These are phyloP conservation scores for Malbranchea zuffiana DNA, from an alignment of 2,329 filamentous ascomycete genomes.

Conservation along the genomic window DNA sequence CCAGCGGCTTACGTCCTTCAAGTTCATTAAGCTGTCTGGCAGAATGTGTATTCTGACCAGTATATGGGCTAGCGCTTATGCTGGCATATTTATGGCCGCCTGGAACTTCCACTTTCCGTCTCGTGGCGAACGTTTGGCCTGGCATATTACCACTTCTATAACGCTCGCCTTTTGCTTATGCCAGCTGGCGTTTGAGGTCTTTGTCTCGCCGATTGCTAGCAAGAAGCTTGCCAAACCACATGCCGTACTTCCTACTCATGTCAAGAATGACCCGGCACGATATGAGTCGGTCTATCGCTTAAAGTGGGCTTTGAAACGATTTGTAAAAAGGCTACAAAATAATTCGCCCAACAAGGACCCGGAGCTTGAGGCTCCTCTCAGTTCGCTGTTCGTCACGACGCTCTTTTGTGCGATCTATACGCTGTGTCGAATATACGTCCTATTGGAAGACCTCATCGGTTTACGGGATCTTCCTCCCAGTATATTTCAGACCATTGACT, in stretches of 20 bases:
- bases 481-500: neutral
- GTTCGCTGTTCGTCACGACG: neutral
- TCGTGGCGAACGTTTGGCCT: neutral
- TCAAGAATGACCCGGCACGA: too few relatives aligned
- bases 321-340: neutral
- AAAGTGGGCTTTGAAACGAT: too few relatives aligned
- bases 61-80: neutral
- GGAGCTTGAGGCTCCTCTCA: neutral
- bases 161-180: constrained; percentile 1
- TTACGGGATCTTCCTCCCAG: neutral
- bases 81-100: constrained; percentile 2
- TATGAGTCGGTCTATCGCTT: too few relatives aligned
- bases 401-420: neutral
- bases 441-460: neutral
- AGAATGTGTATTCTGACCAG: neutral
- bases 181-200: neutral
- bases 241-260: too few relatives aligned
- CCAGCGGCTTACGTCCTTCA: neutral
- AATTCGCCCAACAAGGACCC: constrained; percentile 3
- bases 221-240: too few relatives aligned
- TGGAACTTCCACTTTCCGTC: constrained; percentile 9
- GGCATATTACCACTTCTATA: neutral
- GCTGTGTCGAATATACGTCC: neutral
- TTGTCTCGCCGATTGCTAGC: neutral
- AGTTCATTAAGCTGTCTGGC: neutral